Conservation (phyloP, 208 protist species). For the Acanthamoeba rhysodes region DNA sequence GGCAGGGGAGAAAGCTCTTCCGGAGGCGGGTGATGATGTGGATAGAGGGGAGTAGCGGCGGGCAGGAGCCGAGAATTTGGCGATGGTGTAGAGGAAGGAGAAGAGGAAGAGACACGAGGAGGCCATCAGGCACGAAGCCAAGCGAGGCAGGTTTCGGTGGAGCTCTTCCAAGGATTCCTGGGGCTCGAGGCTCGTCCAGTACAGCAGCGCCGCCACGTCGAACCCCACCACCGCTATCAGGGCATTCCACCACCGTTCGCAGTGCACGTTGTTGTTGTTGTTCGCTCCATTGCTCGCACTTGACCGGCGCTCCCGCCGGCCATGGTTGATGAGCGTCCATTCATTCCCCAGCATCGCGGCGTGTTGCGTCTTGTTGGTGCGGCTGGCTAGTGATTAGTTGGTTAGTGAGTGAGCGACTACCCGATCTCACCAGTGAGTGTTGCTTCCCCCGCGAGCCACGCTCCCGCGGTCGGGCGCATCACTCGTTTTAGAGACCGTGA, state of each 20-base stretch:
- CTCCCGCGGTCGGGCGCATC: background rate
- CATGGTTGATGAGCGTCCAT: background rate
- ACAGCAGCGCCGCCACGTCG: constrained; percentile 10
- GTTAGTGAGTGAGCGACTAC: too few relatives aligned
- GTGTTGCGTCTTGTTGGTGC: too few relatives aligned
- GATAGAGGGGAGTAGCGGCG: constrained; percentile 60
- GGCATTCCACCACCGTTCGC: background rate
- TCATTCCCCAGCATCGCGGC: background rate
- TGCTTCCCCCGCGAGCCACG: background rate
- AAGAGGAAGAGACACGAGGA: constrained; percentile 30
- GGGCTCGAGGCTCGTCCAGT: constrained; percentile 44
- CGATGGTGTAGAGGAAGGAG: constrained; percentile 53
- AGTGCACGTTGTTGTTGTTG: background rate
- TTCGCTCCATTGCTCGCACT: background rate
- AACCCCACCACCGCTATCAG: background rate
- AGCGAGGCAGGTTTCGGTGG: constrained; percentile 42
- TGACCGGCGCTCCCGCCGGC: background rate
- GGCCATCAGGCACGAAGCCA: constrained; percentile 26
- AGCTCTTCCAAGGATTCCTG: constrained; percentile 51
- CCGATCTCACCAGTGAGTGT: background rate
- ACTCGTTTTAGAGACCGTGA: background rate
- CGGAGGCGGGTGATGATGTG: background rate
- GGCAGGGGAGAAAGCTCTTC: too few relatives aligned
- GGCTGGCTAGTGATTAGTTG: too few relatives aligned
- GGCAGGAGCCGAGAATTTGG: background rate